Base-by-base conservation (phyloP, 768 basidiomycete genomes). In the Lactarius akahatsu region DNA sequence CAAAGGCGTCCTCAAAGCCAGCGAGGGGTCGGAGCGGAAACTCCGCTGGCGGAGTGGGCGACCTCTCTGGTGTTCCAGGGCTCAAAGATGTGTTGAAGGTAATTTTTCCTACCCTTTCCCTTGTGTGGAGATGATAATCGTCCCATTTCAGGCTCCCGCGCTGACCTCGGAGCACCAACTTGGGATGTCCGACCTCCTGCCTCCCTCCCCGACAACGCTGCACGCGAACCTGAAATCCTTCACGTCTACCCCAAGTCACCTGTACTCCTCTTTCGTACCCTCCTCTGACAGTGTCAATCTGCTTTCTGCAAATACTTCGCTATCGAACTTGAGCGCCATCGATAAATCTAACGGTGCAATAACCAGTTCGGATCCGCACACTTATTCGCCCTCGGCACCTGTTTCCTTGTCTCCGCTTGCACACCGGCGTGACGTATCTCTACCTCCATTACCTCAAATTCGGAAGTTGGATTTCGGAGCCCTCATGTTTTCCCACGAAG, bases 71-170 rank as follows among this genome's bases (percentile, higher is more conserved):
- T 30, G 76, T 86, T 0, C 87, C 88, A 1, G 88, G 85, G 3
- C 76, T 91, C 38, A 90, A 87, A 72, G 89, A 92, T 72, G 86
- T 89, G 20, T 75, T 91, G 32, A 91, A 90, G 84, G 89, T 87
- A 74, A 55, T 63, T 65, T 11, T 57, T 38, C 26, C 34, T 57
- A 40, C 32, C 43, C 38, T 7, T 23, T 36, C 18, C 15, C 23
- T n/a, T 66, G 38, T 47, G 41, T 41, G 56, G 45, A 58, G 52
- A 43, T 65, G 52, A 47, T 65, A 40, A 32, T 54, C 55, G 34
- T 7, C 5, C 23, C 43, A 34, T 38, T 62, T 4, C 64, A 90
- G 88, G 83, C 88, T 52, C 88, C 89, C 0, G 83, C 83, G 15
- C 78, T 89, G 26, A 84, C 87, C 23, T 86, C 86, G 1, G 89